phyloP scores from a whole-genome alignment of 2,329 filamentous ascomycete genomes.

The Cercospora zeae-maydis region DNA sequence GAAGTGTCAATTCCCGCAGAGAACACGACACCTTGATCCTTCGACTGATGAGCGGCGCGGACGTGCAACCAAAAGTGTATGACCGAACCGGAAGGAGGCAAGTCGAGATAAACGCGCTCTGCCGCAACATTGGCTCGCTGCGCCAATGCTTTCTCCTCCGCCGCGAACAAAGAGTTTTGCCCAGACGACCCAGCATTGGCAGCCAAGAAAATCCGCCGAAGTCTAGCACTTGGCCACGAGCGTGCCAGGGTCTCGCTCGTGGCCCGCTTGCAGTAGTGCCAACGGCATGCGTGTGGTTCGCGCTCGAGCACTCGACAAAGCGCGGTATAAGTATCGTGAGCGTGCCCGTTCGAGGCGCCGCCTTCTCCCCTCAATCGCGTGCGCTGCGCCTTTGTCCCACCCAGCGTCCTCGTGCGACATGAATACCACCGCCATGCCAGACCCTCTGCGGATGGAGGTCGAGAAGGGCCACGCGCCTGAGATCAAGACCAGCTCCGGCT shows the following conservation, averaged over 20 bases:
- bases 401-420: conserved; percentile 1
- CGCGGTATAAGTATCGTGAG: conserved; percentile 14
- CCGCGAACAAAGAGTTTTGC: not conserved
- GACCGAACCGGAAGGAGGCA: conserved; percentile 19
- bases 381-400: not conserved
- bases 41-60: conserved; percentile 17
- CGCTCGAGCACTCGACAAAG: not conserved
- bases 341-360: not conserved
- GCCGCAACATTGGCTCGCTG: conserved; percentile 19
- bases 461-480: conserved; percentile 20
- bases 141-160: conserved; percentile 2
- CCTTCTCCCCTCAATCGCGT: not conserved
- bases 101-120: conserved; percentile 18
- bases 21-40: not conserved
- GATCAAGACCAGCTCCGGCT: conserved; percentile 10
- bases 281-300: conserved; percentile 10
- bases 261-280: conserved; percentile 13
- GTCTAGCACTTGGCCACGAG: conserved; percentile 15
- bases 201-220: conserved; percentile 5
- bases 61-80: conserved; percentile 20
- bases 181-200: conserved; percentile 12
- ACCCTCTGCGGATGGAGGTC: conserved; percentile 12
- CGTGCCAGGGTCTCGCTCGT: conserved; percentile 7
- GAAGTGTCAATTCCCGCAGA: conserved; percentile 1
- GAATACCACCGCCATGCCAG: conserved; percentile 13